Percentiles rank a stretch among this genome's conserved stretches.
Conservation (phyloP, 2,329 filamentous ascomycete genomes). For the Coniochaeta sp. region DNA sequence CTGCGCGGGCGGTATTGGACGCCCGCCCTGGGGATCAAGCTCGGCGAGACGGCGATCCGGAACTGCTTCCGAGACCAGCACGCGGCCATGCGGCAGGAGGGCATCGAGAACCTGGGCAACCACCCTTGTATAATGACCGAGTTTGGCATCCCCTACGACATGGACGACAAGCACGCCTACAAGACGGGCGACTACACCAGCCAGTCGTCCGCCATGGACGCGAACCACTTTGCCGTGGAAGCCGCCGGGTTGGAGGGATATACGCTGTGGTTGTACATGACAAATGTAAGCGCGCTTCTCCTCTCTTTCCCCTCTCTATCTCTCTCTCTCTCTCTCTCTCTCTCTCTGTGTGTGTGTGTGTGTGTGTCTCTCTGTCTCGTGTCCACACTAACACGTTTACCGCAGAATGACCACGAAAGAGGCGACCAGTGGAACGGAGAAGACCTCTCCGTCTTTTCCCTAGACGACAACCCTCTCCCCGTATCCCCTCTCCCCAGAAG, state of each 20-base stretch:
- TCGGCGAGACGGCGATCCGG: constrained; percentile 88
- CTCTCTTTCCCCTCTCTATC: not conserved
- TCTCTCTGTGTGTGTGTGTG: no score
- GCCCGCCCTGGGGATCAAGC: constrained; percentile 84
- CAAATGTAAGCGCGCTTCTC: constrained; percentile 41
- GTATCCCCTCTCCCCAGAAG: constrained; percentile 40
- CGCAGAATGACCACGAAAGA: constrained; percentile 74
- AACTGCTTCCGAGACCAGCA: constrained; percentile 91
- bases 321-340: not conserved
- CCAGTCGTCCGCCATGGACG: constrained; percentile 87
- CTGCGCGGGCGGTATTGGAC: constrained; percentile 81
- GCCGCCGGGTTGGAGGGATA: constrained; percentile 78
- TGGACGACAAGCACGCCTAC: constrained; percentile 95
- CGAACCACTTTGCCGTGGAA: constrained; percentile 90
- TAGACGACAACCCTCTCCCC: constrained; percentile 65
- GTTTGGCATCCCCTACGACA: constrained; percentile 97
- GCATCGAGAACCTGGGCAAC: constrained; percentile 77
- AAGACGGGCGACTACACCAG: constrained; percentile 92
- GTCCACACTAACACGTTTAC: no score
- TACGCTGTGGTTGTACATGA: constrained; percentile 81
- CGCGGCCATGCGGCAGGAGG: constrained; percentile 74
- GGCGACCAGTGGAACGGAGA: constrained; percentile 98
- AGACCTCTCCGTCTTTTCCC: constrained; percentile 82
- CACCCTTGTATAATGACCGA: constrained; percentile 89
- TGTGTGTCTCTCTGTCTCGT: not conserved